phyloP scores from a whole-genome alignment of 2,329 filamentous ascomycete genomes.

The Colletotrichum brevisporum region DNA sequence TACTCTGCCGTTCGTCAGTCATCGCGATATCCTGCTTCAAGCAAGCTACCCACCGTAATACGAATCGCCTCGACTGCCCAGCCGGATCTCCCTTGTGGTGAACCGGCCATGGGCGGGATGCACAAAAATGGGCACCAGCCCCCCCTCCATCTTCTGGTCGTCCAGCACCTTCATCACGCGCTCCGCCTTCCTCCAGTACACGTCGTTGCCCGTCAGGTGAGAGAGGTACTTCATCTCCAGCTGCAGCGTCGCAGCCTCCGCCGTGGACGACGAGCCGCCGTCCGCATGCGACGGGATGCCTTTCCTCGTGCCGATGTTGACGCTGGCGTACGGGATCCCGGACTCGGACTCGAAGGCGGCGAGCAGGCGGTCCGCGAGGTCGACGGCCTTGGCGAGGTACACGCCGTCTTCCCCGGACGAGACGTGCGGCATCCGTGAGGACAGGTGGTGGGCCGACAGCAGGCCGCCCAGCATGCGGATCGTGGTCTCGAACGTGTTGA shows the following conservation, averaged over 20 bases:
- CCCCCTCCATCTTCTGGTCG: slow-evolving; percentile 81
- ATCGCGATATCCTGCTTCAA: not conserved
- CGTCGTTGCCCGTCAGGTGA: slow-evolving; percentile 90
- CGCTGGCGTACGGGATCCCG: slow-evolving; percentile 89
- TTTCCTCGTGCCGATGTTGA: slow-evolving; percentile 83
- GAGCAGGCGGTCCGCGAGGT: slow-evolving; percentile 88
- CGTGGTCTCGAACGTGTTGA: slow-evolving; percentile 83
- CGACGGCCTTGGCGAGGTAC: slow-evolving; percentile 94
- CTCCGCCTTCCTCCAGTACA: slow-evolving; percentile 93
- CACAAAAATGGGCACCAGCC: slow-evolving; percentile 92
- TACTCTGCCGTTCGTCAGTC: slow-evolving; percentile 71
- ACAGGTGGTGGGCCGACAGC: slow-evolving; percentile 81
- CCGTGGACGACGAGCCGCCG: slow-evolving; percentile 90
- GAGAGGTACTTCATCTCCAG: slow-evolving; percentile 97
- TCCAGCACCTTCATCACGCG: slow-evolving; percentile 93
- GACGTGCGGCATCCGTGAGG: slow-evolving; percentile 73
- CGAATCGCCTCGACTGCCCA: slow-evolving; percentile 94
- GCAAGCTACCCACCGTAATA: slow-evolving; percentile 73
- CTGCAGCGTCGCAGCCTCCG: slow-evolving; percentile 91
- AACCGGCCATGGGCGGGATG: slow-evolving; percentile 84
- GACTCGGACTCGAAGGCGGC: slow-evolving; percentile 89
- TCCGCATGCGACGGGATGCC: slow-evolving; percentile 88
- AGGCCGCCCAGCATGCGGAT: slow-evolving; percentile 84
- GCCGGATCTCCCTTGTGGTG: slow-evolving; percentile 85
- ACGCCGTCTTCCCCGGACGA: slow-evolving; percentile 76